Evolutionary conservation across 441 rosid species (phyloP), one percentile per base, ranked within the genome.

Genomic region (Erodium texanum): DNA sequence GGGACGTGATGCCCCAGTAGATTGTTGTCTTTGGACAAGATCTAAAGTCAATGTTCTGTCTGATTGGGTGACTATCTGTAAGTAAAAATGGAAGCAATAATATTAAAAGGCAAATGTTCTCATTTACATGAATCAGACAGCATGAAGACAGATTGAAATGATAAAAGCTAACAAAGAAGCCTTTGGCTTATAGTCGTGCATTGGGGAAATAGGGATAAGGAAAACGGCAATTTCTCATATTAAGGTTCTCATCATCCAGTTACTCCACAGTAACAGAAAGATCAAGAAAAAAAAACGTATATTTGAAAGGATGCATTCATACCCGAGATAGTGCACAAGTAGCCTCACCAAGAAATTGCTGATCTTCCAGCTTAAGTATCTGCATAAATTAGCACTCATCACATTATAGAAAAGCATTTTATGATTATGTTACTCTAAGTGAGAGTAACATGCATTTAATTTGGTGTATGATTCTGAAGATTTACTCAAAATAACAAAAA

Each of bases 341-440:
- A 66, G 96, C 92, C 78, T 93, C 96, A 10, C 97, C 98, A 38
- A 93, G 97, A 81, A 80, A 87, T 72, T 93, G 94, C 74, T 90
- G 98, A 65, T 90, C 97, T 0, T 90, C 97, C 73, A 93, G 84
- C 85, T 81, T 93, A 78, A 90, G 90, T 87, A 76, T 82, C 98
- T 93, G 86, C 77, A 74, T 11, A 67, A 75, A 19, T 54, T 27
- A 27, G 29, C 29, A 27, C 29, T 27, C 29, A 4, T n/a, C 29
- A 27, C 29, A 27, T 27, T 27, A 27, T 27, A 27, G 29, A 27
- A 27, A 27, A 36, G 7, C 45, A 76, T 7, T 48, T 48, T 70
- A 73, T 64, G 24, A 58, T 48, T 66, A 22, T 65, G 70, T 73
- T 54, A 54, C 54, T 62, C 52, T 24, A 58, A 61, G 73, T 71